These are phyloP conservation scores for Cercophora scortea DNA, from an alignment of 495 filamentous ascomycete genomes.

Conservation along the genomic window DNA sequence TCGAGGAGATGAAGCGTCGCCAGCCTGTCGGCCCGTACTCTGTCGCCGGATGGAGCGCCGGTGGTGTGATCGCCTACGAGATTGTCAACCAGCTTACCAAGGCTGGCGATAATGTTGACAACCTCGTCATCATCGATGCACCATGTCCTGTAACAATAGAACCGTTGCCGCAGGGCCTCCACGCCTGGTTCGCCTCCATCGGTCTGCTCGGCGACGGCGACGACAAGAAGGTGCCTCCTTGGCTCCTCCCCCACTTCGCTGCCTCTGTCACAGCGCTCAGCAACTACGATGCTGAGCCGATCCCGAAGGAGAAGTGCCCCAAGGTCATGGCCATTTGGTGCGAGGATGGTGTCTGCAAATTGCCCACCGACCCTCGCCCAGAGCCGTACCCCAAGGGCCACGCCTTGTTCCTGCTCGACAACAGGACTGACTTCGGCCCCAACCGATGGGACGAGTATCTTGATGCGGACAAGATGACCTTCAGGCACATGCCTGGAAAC, in stretches of 20 bases:
- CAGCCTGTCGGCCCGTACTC: slow-evolving; percentile 62
- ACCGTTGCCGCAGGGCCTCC: slow-evolving; percentile 67
- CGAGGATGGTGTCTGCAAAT: slow-evolving; percentile 70
- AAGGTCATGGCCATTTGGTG: slow-evolving; percentile 70
- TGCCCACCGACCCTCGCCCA: slow-evolving; percentile 58
- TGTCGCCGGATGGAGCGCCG: slow-evolving; percentile 75
- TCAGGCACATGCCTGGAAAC: slow-evolving; percentile 56
- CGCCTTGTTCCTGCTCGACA: slow-evolving; percentile 71
- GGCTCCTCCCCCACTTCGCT: slow-evolving; percentile 80
- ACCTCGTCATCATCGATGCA: slow-evolving; percentile 74
- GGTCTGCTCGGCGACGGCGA: slow-evolving; percentile 67
- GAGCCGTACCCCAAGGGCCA: slow-evolving; percentile 64
- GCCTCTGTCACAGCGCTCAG: slow-evolving; percentile 67
- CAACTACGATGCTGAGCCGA: slow-evolving; percentile 58
- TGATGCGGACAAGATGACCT: slow-evolving; percentile 54
- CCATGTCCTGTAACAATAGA: slow-evolving; percentile 72
- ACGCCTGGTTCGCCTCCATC: slow-evolving; percentile 70
- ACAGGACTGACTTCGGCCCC: slow-evolving; percentile 68
- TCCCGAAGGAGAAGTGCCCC: slow-evolving; percentile 45
- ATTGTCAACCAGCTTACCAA: slow-evolving; percentile 64
- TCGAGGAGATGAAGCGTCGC: slow-evolving; percentile 53
- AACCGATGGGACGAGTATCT: slow-evolving; percentile 76
- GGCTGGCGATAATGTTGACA: slow-evolving; percentile 60
- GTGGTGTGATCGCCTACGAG: slow-evolving; percentile 84
- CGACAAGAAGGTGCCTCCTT: slow-evolving; percentile 55